These are phyloP conservation scores for Kodamaea hsintzibuensis DNA, from an alignment of 805 yeast species.

Conservation along the genomic window DNA sequence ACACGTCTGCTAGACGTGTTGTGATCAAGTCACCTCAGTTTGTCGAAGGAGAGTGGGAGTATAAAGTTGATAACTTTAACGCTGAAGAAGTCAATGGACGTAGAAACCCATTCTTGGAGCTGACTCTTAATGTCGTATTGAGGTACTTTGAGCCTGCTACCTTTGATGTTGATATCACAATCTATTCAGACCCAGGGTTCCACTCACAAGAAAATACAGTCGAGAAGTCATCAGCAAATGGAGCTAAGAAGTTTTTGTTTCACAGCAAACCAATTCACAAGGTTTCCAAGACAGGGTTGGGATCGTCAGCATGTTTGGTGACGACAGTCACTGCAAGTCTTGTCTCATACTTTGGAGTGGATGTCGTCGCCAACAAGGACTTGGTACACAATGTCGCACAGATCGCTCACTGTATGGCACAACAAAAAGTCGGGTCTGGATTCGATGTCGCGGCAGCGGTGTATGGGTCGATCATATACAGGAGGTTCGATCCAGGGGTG, in stretches of 20 bases:
- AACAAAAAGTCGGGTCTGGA: slow-evolving; percentile 94
- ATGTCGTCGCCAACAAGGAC: slow-evolving; percentile 14
- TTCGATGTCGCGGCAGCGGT: slow-evolving; percentile 97
- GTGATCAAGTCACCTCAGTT: slow-evolving; percentile 77
- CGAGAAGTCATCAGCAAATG: slow-evolving; percentile 33
- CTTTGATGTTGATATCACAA: slow-evolving; percentile 49
- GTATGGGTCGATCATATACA: slow-evolving; percentile 82
- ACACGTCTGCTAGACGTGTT: slow-evolving; percentile 23
- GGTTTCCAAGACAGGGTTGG: slow-evolving; percentile 92
- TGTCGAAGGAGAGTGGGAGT: slow-evolving; percentile 66
- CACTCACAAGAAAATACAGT: slow-evolving; percentile 68
- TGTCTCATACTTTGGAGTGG: slow-evolving; percentile 43
- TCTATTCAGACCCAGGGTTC: slow-evolving; percentile 85
- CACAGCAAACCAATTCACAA: slow-evolving; percentile 62
- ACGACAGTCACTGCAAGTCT: slow-evolving; percentile 76
- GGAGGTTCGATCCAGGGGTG: slow-evolving; percentile 65
- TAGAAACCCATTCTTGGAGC: slow-evolving; percentile 73
- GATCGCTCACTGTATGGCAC: slow-evolving; percentile 89
- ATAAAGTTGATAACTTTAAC: slow-evolving; percentile 26
- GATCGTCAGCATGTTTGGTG: slow-evolving; percentile 93
- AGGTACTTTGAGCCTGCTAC: slow-evolving; percentile 47
- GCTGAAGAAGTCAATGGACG: slow-evolving; percentile 34
- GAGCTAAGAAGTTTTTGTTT: slow-evolving; percentile 50
- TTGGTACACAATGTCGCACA: slow-evolving; percentile 84
- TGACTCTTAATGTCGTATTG: slow-evolving; percentile 57